Base-by-base conservation (phyloP, 139 green algal genomes). In the Chlorella vulgaris region DNA sequence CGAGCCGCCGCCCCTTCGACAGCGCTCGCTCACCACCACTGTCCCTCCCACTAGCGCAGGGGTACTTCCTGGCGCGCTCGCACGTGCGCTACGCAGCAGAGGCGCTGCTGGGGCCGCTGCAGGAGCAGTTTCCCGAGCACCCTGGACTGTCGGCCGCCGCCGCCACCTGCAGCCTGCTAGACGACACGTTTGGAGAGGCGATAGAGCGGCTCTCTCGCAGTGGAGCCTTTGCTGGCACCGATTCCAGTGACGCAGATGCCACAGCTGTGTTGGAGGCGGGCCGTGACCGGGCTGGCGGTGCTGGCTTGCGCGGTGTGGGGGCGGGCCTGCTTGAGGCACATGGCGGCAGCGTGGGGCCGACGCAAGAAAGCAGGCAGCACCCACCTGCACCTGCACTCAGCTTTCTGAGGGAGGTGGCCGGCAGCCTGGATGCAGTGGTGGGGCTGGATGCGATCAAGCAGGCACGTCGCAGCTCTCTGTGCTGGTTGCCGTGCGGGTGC, bases 381-480 rank as follows among this genome's bases (percentile, higher is more conserved):
- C 71, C 66, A 24, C 22, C n/a, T 55, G 80, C 77, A 31, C 58
- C 85, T 35, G 68, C 84, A 50, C 74, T 65, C 63, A 35, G 62
- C 50, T 91, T 85, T 53, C 38, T 82, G 22, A 43, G 86, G 0
- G 36, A 55, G 8, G 76, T 86, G 28, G 47, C 69, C 26, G 84
- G 83, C 35, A 74, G 60, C 33, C 55, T 91, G 51, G 86, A 91
- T 50, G 88, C 91, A 35, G 83, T 91, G 29, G 81, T 87, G 0
- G 88, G 88, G 0, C 77, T 91, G 3, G 78, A 63, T 67, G 87
- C 51, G 28, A 80, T 77, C 69, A 84, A 71, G 50, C 69, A 81
- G 43, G 76, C 29, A 36, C 29, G 69, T 26, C 47, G 47, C n/a
- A n/a, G 38, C 28, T 2, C 24, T 7, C n/a, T n/a, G n/a, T n/a